These are phyloP conservation scores for Fusarium anthophilum DNA, from an alignment of 2,329 filamentous ascomycete genomes.

Conservation along the genomic window DNA sequence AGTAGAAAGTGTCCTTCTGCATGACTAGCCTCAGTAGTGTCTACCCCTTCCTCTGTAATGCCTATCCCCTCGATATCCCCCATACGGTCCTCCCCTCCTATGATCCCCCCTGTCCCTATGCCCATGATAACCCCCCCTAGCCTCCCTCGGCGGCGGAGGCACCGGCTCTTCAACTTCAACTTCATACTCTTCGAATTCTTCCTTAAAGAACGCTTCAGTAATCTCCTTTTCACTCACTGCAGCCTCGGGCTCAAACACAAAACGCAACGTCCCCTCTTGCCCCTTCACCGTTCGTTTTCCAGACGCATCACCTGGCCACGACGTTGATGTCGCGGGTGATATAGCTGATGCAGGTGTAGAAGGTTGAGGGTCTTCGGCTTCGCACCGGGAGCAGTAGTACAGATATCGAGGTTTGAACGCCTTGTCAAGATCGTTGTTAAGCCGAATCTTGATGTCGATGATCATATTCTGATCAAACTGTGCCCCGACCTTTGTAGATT, in stretches of 20 bases:
- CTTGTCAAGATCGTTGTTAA: slow-evolving; percentile 82
- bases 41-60: slow-evolving; percentile 48
- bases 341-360: slow-evolving; percentile 46
- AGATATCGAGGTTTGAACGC: slow-evolving; percentile 71
- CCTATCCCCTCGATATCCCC: slow-evolving; percentile 48
- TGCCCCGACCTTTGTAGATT: slow-evolving; percentile 77
- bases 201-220: slow-evolving; percentile 74
- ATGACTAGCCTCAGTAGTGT: slow-evolving; percentile 38
- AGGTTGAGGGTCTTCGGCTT: slow-evolving; percentile 49
- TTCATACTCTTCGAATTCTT: slow-evolving; percentile 80
- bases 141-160: slow-evolving; percentile 42
- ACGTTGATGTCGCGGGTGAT: slow-evolving; percentile 53
- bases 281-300: slow-evolving; percentile 50
- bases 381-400: slow-evolving; percentile 65
- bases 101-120: slow-evolving; percentile 47
- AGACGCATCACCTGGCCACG: slow-evolving; percentile 46
- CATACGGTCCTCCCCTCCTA: slow-evolving; percentile 47
- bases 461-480: slow-evolving; percentile 79
- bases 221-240: slow-evolving; percentile 76
- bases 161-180: slow-evolving; percentile 77
- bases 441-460: slow-evolving; percentile 84
- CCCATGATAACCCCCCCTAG: slow-evolving; percentile 45
- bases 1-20: background rate
- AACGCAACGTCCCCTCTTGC: slow-evolving; percentile 82
- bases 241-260: slow-evolving; percentile 84